phyloP scores from a whole-genome alignment of 352 stramenopile genomes.

The Pythium sukuiense region DNA sequence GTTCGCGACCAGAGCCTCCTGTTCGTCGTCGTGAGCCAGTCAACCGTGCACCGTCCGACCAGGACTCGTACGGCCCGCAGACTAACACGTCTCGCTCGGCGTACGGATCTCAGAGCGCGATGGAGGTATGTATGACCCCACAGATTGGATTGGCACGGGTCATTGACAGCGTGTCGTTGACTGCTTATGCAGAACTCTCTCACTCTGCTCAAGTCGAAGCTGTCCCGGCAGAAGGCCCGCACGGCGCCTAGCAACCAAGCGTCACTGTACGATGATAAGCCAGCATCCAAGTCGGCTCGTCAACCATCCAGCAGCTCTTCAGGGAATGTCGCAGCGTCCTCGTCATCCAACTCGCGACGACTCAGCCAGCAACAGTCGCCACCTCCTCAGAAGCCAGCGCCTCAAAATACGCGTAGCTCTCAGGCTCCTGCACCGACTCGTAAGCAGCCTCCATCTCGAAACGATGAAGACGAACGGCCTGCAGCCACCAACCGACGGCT shows the following conservation, averaged over 20 bases:
- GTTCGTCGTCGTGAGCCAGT: slow-evolving; percentile 41
- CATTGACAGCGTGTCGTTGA: background rate
- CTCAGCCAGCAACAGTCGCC: background rate
- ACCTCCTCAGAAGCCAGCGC: background rate
- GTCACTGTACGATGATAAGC: slow-evolving; percentile 68
- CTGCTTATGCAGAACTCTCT: slow-evolving; percentile 53
- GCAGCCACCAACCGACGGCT: slow-evolving; percentile 23
- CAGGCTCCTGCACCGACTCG: background rate
- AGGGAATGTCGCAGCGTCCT: slow-evolving; percentile 7
- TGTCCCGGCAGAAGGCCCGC: slow-evolving; percentile 70
- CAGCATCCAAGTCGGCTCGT: slow-evolving; percentile 28
- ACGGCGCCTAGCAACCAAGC: slow-evolving; percentile 69
- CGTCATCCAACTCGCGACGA: slow-evolving; percentile 3
- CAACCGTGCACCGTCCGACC: slow-evolving; percentile 8
- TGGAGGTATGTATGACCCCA: slow-evolving; percentile 38
- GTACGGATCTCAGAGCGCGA: slow-evolving; percentile 36
- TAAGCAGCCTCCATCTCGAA: slow-evolving; percentile 6
- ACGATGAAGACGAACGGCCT: slow-evolving; percentile 21
- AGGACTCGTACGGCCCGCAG: slow-evolving; percentile 32
- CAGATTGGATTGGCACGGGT: too few species aligned
- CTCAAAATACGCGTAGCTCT: slow-evolving; percentile 4
- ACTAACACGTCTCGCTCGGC: slow-evolving; percentile 32
- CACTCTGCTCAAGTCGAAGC: slow-evolving; percentile 79
- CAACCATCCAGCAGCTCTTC: slow-evolving; percentile 14
- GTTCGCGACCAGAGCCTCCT: slow-evolving; percentile 28